A percentile compares a stretch with the other conserved stretches of the same genome.
Conservation (phyloP, 2,329 filamentous ascomycete genomes). For the Pseudocercospora fuligena region DNA sequence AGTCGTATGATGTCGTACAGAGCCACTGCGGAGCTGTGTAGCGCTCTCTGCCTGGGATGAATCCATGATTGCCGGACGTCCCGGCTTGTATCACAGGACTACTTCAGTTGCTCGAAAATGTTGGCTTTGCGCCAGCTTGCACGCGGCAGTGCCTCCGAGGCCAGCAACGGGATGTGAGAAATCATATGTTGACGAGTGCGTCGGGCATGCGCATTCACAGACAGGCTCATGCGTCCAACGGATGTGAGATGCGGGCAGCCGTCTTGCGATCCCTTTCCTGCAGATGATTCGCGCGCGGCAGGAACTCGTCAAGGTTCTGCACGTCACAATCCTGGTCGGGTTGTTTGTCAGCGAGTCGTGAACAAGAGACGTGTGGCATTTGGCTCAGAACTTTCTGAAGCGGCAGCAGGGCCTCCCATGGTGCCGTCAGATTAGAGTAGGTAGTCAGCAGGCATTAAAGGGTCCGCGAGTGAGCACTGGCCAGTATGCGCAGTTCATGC, state of each 20-base stretch:
- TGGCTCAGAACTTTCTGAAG: not conserved
- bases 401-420: conserved; percentile 6
- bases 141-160: conserved; percentile 6
- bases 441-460: not conserved
- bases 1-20: conserved; percentile 10
- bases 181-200: conserved; percentile 9
- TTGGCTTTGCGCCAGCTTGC: conserved; percentile 5
- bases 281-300: conserved; percentile 16
- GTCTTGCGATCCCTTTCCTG: conserved; percentile 1
- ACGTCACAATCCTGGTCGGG: conserved; percentile 25
- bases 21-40: conserved; percentile 10
- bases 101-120: not conserved
- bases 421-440: conserved; percentile 6
- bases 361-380: not conserved
- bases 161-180: conserved; percentile 8
- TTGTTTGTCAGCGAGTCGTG: conserved; percentile 18
- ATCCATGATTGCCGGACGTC: conserved; percentile 6
- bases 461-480: not conserved
- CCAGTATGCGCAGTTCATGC: not conserved
- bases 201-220: conserved; percentile 2
- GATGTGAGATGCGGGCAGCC: conserved; percentile 16
- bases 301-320: conserved; percentile 13
- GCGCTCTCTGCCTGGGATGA: not conserved
- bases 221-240: conserved; percentile 6
- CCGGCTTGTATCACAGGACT: conserved; percentile 4